phyloP scores from a whole-genome alignment of 108 stramenopile genomes.

The Schizochytrium sp. region DNA sequence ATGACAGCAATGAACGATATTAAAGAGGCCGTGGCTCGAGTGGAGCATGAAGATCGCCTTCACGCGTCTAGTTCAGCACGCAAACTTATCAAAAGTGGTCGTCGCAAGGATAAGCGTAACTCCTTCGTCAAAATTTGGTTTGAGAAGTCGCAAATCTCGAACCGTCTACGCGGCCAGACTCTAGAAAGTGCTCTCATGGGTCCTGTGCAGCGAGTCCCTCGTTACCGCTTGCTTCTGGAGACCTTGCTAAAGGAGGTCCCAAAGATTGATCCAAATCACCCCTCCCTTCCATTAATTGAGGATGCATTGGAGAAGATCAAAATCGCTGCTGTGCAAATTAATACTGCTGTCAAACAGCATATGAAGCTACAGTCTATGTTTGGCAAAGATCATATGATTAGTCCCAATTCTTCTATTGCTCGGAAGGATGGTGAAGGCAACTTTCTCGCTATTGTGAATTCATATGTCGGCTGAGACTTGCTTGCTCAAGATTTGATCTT shows the following conservation, averaged over 20 bases:
- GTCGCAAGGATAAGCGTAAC: not conserved
- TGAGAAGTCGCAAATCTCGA: not conserved
- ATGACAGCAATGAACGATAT: constrained; percentile 34
- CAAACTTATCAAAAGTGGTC: not conserved
- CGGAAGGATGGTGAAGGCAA: constrained; percentile 24
- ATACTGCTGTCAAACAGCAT: constrained; percentile 49
- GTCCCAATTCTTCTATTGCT: constrained; percentile 52
- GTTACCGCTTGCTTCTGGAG: constrained; percentile 41
- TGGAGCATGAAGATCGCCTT: not conserved
- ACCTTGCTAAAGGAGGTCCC: constrained; percentile 54
- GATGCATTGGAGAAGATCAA: constrained; percentile 7
- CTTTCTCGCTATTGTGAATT: constrained; percentile 39
- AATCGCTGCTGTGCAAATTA: constrained; percentile 15
- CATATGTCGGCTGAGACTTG: not conserved
- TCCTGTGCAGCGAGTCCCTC: constrained; percentile 53
- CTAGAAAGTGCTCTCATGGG: constrained; percentile 15
- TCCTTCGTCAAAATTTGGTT: constrained; percentile 14
- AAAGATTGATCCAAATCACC: constrained; percentile 46
- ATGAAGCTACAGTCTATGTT: constrained; percentile 42
- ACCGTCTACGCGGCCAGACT: constrained; percentile 40
- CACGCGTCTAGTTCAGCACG: not conserved
- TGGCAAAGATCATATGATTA: constrained; percentile 55
- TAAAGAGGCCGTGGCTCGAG: not conserved
- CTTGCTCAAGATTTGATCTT: no score
- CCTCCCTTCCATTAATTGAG: constrained; percentile 12